Evolutionary conservation across 257 asterid species (phyloP), one percentile per base, ranked within the genome.

Genomic region (Knoxia roxburghii): DNA sequence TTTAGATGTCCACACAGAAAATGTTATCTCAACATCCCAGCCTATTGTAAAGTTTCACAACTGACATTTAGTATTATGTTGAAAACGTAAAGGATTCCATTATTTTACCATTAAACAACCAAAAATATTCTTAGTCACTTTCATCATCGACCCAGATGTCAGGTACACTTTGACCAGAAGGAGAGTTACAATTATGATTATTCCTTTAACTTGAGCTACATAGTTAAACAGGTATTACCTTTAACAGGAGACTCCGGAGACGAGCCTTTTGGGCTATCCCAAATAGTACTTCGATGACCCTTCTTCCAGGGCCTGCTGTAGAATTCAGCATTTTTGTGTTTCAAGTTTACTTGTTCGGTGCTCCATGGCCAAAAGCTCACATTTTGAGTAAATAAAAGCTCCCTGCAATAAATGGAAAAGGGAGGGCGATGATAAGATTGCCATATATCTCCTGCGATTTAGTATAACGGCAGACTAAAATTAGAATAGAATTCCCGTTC

Each of bases 241-340:
- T 68, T 79, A 27, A 67, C 72, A 20, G 87, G 85, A 48, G 86
- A 86, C 30, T 73, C 80, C 48, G 79, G 72, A 72, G 87, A 80
- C 67, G 84, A 62, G 48, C 77, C 66, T 67, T 69, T 80, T 50
- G 79, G 76, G 76, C 68, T 79, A 78, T 63, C 79, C 89, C 81
- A 69, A 39, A 77, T 57, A 65, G 72, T 55, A 73, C 84, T 84
- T 55, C 61, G 81, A 58, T 79, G 55, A 37, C 78, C 73, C 53
- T 23, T 65, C 73, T 73, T 68, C 67, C 84, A 72, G 33, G 89
- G 73, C 78, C 87, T 79, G 53, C 89, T 80, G 55, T 83, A 73
- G 83, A 91, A 91, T 68, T 91, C 96, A 54, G 95, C 78, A 41
- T 81, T 87, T 72, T 78, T 84, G 64, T 33, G 70, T 26, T 61